Percentiles rank a stretch among this genome's conserved stretches.
Conservation (phyloP, 2,329 filamentous ascomycete species). For the Trichoderma oligosporum region DNA sequence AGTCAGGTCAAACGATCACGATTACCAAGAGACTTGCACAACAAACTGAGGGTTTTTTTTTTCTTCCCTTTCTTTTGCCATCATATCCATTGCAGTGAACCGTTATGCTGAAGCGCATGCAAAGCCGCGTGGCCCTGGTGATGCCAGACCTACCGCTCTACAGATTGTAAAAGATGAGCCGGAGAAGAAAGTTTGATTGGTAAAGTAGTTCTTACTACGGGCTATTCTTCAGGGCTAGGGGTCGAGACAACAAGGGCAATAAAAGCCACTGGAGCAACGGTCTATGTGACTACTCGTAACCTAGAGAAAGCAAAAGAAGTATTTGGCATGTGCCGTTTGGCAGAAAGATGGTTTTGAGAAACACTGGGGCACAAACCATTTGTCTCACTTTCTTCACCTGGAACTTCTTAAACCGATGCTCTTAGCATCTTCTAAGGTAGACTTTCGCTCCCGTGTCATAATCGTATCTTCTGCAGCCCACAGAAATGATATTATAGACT, state of each 20-base stretch:
- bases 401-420: conserved; percentile 39
- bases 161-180: conserved; percentile 38
- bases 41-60: too few species aligned
- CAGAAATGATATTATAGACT: conserved; percentile 17
- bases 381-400: conserved; percentile 43
- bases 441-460: conserved; percentile 33
- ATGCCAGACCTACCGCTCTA: conserved; percentile 39
- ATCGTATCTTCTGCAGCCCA: conserved; percentile 28
- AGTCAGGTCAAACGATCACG: neutral
- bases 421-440: conserved; percentile 28
- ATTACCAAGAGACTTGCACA: too few species aligned
- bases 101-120: conserved; percentile 34
- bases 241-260: conserved; percentile 44
- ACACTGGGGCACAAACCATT: conserved; percentile 43
- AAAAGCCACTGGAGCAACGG: conserved; percentile 32
- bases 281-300: conserved; percentile 28
- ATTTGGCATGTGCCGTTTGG: conserved; percentile 38
- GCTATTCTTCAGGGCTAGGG: conserved; percentile 42
- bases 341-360: conserved; percentile 41
- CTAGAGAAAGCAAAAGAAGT: conserved; percentile 26
- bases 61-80: neutral
- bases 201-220: conserved; percentile 43
- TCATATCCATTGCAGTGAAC: neutral
- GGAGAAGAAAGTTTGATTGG: conserved; percentile 32
- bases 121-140: conserved; percentile 33